Evolutionary conservation across 139 green algal genomes (phyloP).

Genomic region (Haematococcus lacustris): DNA sequence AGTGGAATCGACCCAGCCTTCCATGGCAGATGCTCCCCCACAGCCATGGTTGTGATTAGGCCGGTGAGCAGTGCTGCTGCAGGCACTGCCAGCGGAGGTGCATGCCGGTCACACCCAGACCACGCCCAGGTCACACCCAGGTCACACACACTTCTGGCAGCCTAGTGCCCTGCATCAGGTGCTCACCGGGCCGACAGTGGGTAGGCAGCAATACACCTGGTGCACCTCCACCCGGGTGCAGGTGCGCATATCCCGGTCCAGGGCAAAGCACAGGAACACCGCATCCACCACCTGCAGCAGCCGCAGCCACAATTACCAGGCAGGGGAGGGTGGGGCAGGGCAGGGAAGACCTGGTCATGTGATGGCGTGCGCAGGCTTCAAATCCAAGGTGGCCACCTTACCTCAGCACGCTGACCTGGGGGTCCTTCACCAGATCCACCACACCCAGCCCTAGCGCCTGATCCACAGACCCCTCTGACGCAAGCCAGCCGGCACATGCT

Average conservation of each 20-base stretch:
- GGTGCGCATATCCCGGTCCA: slow-evolving; percentile 51
- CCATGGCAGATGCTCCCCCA: not conserved
- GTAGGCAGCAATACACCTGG: slow-evolving; percentile 28
- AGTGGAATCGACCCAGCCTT: not conserved
- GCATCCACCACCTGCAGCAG: slow-evolving; percentile 45
- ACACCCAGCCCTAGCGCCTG: too few species aligned
- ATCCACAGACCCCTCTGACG: too few species aligned
- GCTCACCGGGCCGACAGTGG: slow-evolving; percentile 17
- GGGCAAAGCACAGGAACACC: slow-evolving; percentile 70
- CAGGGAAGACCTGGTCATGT: too few species aligned
- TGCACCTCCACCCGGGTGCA: slow-evolving; percentile 42
- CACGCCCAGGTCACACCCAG: not conserved
- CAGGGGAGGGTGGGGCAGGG: too few species aligned
- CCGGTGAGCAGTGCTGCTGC: not conserved
- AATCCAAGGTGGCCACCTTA: too few species aligned
- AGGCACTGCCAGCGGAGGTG: not conserved
- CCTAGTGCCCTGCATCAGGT: too few species aligned
- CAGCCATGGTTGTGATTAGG: not conserved
- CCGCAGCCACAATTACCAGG: too few species aligned
- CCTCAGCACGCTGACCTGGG: too few species aligned
- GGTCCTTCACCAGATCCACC: too few species aligned
- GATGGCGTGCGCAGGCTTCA: too few species aligned
- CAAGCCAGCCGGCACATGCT: too few species aligned
- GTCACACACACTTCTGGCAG: not conserved
- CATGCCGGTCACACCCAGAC: not conserved